Evolutionary conservation across 192 early-diverging fungal genomes (phyloP), one percentile per base, ranked within the genome.

Genomic region (Backusella tuberculispora): DNA sequence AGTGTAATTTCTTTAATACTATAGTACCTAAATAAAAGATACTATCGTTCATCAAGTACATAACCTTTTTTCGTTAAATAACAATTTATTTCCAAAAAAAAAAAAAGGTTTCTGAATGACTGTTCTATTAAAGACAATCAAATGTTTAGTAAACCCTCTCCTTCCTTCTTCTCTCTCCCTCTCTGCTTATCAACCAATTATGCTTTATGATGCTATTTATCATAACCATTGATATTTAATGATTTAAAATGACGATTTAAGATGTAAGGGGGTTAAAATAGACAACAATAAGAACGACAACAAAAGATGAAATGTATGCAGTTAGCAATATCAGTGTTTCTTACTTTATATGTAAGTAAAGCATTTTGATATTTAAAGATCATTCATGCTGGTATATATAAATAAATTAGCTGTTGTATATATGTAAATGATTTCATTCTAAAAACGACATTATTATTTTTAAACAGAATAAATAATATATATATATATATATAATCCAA

Each of bases 231-330:
- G 21, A 26, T 60, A 60, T 9, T 26, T 26, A 60, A 60, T 60
- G 53, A 60, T 60, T 60, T 60, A 60, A 60, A 60, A 60, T 60
- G 53, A 60, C 53, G 53, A 60, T 60, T 60, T 9, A 60, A 26
- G 53, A 60, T 26, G 53, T 9, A 60, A 26, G 53, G 21, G 19
- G 4, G 12, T 1, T 13, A 60, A 60, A 50, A 7, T 26, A 24
- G 53, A 60, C 10, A 60, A 60, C 21, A 60, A 60, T 2, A 34
- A 34, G 29, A n/a, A 60, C 53, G 9, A 21, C 8, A 50, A 19
- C n/a, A 19, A 50, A 50, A 4, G 42, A 43, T 10, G 13, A 2
- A 26, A 26, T 12, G 26, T 60, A 24, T 24, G 26, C 9, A 60
- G 4, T 2, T 10, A 26, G 10, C 53, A 21, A 60, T 60, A 60